Evolutionary conservation across 345 rosid genomes (phyloP).

Genomic region (Cardamine chenopodiifolia): DNA sequence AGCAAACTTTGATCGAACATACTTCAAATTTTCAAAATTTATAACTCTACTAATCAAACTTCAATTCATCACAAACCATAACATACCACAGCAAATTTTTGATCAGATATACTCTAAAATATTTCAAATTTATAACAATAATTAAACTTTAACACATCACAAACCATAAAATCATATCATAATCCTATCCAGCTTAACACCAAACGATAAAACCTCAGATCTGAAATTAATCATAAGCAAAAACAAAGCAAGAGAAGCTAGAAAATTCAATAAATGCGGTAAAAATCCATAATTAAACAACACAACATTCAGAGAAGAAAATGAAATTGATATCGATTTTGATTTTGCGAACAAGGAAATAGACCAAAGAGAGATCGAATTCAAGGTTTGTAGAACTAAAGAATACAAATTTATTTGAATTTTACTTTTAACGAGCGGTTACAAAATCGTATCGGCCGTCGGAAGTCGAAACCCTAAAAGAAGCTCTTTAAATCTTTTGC

Average conservation of each 20-base stretch:
- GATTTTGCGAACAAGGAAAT: neutral
- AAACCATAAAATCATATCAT: neutral
- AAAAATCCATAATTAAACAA: neutral
- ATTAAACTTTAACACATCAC: neutral
- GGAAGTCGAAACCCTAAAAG: constrained; percentile 33
- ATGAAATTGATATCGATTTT: neutral
- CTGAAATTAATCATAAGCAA: neutral
- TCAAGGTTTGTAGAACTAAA: neutral
- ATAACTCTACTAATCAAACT: neutral
- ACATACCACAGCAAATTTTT: neutral
- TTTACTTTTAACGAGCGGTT: neutral
- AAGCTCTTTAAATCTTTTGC: constrained; percentile 8
- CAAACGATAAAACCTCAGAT: constrained; percentile 15
- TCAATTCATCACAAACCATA: too few species aligned
- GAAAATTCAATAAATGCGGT: neutral
- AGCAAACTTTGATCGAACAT: neutral
- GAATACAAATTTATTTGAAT: neutral
- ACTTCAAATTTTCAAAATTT: neutral
- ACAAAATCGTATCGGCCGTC: constrained; percentile 25
- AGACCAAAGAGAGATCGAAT: constrained; percentile 1
- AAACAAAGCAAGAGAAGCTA: constrained; percentile 9
- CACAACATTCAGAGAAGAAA: neutral
- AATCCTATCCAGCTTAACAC: neutral
- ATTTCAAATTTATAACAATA: neutral
- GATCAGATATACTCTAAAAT: neutral